These are phyloP conservation scores for Kluyveromyces starmeri DNA, from an alignment of 805 yeast genomes.

Conservation along the genomic window DNA sequence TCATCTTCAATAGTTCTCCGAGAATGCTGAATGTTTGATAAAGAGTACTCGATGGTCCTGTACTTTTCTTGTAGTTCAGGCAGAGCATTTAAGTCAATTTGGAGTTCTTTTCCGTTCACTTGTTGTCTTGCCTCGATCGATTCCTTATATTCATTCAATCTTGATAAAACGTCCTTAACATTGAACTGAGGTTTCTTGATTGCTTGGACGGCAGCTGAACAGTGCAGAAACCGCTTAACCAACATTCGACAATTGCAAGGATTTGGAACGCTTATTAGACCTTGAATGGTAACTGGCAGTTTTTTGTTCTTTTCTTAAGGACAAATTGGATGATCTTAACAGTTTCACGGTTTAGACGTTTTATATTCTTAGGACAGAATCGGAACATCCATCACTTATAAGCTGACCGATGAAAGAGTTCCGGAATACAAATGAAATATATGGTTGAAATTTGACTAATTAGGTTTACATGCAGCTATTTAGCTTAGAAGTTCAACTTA, in stretches of 20 bases:
- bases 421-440: conserved; percentile 4
- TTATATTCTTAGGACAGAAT: too few relatives aligned
- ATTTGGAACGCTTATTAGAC: too few relatives aligned
- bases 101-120: conserved; percentile 13
- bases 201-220: too few relatives aligned
- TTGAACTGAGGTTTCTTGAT: conserved; percentile 24
- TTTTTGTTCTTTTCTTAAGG: too few relatives aligned
- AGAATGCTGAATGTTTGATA: conserved; percentile 24
- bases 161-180: conserved; percentile 16
- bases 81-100: conserved; percentile 22
- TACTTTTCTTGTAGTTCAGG: conserved; percentile 21
- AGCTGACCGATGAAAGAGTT: neutral
- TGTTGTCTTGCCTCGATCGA: conserved; percentile 26
- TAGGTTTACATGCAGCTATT: conserved; percentile 7
- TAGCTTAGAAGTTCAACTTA: conserved; percentile 78
- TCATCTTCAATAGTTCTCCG: conserved; percentile 24
- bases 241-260: too few relatives aligned
- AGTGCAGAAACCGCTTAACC: too few relatives aligned
- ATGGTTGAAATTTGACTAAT: conserved; percentile 7
- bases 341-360: too few relatives aligned
- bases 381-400: too few relatives aligned
- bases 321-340: too few relatives aligned
- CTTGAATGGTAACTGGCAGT: too few relatives aligned
- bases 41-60: conserved; percentile 13
- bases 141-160: conserved; percentile 13